Conservation (phyloP, 257 asterid genomes). For the Nicotiana attenuata region DNA sequence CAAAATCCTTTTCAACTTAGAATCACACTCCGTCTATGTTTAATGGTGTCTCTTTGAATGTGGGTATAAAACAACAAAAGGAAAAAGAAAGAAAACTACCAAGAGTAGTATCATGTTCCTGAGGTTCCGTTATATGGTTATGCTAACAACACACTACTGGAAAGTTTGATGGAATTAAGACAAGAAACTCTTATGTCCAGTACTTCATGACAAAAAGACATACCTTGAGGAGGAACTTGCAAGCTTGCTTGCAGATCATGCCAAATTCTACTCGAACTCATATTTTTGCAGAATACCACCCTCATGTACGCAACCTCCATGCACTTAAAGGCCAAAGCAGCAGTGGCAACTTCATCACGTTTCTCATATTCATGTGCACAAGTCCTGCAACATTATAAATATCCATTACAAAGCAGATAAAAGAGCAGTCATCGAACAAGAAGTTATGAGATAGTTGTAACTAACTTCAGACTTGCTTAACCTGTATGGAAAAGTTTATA, state of each 20-base stretch:
- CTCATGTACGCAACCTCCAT: conserved; percentile 85
- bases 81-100: neutral
- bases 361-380: conserved; percentile 75
- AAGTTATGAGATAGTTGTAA: neutral
- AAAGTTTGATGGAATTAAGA: neutral
- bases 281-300: conserved; percentile 65
- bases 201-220: neutral
- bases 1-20: neutral
- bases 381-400: conserved; percentile 44
- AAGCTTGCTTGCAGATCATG: conserved; percentile 62
- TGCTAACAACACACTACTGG: neutral
- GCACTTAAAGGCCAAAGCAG: conserved; percentile 88
- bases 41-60: neutral
- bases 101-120: neutral
- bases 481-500: neutral
- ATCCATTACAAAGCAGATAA: conserved; percentile 23
- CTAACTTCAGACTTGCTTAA: neutral
- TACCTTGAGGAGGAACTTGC: conserved; percentile 72
- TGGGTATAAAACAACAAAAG: neutral
- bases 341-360: conserved; percentile 65
- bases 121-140: neutral
- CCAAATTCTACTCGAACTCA: conserved; percentile 40
- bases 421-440: neutral
- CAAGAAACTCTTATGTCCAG: neutral
- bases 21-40: neutral